Conservation (phyloP, 2,329 filamentous ascomycete genomes). For the Exophiala aquamarina region DNA sequence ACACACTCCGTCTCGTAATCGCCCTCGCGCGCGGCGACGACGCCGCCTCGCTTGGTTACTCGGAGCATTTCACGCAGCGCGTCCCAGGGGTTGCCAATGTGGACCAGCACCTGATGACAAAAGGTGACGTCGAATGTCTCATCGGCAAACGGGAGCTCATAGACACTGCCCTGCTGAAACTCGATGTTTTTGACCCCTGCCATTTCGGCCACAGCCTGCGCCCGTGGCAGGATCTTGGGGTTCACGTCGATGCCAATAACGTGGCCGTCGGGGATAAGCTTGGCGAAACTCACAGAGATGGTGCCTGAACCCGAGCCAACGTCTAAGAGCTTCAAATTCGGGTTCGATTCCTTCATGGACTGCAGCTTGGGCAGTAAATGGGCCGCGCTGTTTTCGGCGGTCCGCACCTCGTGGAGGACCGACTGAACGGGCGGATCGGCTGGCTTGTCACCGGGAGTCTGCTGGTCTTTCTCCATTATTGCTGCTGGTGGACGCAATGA, state of each 20-base stretch:
- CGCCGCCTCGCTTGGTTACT: conserved; percentile 45
- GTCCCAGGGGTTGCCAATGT: conserved; percentile 34
- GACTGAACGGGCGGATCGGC: conserved; percentile 6
- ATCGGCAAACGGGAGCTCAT: conserved; percentile 42
- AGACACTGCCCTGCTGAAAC: conserved; percentile 38
- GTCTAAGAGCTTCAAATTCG: conserved; percentile 40
- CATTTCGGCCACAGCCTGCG: conserved; percentile 29
- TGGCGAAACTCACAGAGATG: conserved; percentile 48
- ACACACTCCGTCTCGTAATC: conserved; percentile 37
- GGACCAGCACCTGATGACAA: conserved; percentile 45
- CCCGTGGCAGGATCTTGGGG: conserved; percentile 34
- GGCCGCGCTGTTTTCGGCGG: conserved; percentile 35
- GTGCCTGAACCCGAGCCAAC: conserved; percentile 53
- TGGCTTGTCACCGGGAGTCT: conserved; percentile 5
- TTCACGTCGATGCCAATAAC: conserved; percentile 44
- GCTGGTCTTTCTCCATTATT: conserved; percentile 11
- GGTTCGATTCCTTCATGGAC: conserved; percentile 30
- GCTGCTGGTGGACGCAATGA: neutral
- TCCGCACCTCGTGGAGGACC: conserved; percentile 23
- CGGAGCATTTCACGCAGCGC: conserved; percentile 28
- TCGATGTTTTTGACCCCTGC: conserved; percentile 32
- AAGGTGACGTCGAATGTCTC: conserved; percentile 46
- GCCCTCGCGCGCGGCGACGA: conserved; percentile 37
- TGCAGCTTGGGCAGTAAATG: conserved; percentile 39
- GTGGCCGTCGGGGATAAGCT: conserved; percentile 40